Percentiles rank a stretch among this genome's conserved stretches.
phyloP scores from a whole-genome alignment of 108 stramenopile species.

The Nannochloropsis salina region DNA sequence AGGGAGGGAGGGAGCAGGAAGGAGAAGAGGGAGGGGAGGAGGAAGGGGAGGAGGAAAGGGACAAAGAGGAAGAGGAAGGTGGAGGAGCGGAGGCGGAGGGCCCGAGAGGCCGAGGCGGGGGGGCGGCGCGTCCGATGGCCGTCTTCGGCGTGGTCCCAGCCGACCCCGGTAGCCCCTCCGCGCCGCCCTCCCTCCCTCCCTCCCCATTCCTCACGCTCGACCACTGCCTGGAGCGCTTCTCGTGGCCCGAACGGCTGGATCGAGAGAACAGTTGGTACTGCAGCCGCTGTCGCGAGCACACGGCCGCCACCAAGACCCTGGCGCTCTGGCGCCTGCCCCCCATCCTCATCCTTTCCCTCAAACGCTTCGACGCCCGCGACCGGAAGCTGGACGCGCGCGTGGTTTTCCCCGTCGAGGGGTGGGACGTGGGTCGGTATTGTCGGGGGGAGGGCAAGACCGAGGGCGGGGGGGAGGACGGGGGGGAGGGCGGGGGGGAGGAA shows the following conservation, averaged over 20 bases:
- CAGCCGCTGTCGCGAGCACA: constrained; percentile 65
- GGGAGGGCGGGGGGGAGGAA: too few species aligned
- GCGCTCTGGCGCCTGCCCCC: constrained; percentile 80
- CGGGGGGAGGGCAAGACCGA: background rate
- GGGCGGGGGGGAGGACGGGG: too few species aligned
- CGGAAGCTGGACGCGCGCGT: constrained; percentile 28
- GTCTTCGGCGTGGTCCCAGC: too few species aligned
- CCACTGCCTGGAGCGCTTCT: constrained; percentile 68
- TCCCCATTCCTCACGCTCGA: constrained; percentile 55
- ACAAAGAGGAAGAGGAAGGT: too few species aligned
- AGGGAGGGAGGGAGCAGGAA: too few species aligned
- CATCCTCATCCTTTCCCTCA: constrained; percentile 77
- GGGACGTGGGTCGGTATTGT: background rate
- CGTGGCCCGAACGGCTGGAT: constrained; percentile 67
- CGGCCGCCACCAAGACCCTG: constrained; percentile 71
- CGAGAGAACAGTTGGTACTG: constrained; percentile 69
- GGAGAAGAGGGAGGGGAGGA: background rate
- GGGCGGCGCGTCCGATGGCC: too few species aligned
- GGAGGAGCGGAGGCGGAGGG: too few species aligned
- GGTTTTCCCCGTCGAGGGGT: background rate
- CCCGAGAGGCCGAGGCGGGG: too few species aligned
- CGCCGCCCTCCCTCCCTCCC: background rate
- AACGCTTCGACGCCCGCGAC: constrained; percentile 77
- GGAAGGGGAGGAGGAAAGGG: constrained; percentile 2
- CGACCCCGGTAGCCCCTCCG: background rate